Conservation (phyloP, 2,329 filamentous ascomycete species). For the Colletotrichum coccodes region DNA sequence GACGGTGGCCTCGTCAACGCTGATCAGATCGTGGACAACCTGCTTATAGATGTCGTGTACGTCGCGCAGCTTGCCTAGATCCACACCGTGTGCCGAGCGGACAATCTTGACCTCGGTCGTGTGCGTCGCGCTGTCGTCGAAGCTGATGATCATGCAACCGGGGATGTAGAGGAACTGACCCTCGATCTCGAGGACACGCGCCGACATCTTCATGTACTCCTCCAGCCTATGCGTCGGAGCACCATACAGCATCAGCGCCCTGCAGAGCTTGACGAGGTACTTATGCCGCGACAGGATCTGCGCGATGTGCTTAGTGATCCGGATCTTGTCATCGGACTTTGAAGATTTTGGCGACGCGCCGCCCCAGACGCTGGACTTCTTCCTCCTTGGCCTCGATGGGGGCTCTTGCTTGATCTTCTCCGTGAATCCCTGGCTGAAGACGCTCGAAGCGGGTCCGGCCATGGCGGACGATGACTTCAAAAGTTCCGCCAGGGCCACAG, state of each 20-base stretch:
- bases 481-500: conserved; percentile 59
- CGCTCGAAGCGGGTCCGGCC: conserved; percentile 56
- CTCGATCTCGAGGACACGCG: conserved; percentile 88
- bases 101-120: conserved; percentile 85
- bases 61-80: conserved; percentile 79
- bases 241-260: conserved; percentile 88
- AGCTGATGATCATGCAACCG: conserved; percentile 94
- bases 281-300: conserved; percentile 81
- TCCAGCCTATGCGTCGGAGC: conserved; percentile 92
- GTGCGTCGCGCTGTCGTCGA: conserved; percentile 78
- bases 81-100: conserved; percentile 73
- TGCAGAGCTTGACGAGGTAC: conserved; percentile 86
- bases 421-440: conserved; percentile 54
- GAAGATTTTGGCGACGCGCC: conserved; percentile 11
- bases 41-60: conserved; percentile 84
- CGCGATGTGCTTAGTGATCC: conserved; percentile 69
- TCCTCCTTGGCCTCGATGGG: conserved; percentile 47
- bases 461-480: conserved; percentile 65
- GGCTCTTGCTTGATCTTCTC: conserved; percentile 55
- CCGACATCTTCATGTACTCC: conserved; percentile 91
- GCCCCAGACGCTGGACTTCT: conserved; percentile 29
- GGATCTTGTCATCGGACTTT: conserved; percentile 41
- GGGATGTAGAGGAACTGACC: conserved; percentile 91
- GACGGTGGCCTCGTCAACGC: conserved; percentile 75
- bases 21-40: conserved; percentile 81